Evolutionary conservation across 1,139 yeast genomes (phyloP).

Genomic region (Fermentozyma sake): DNA sequence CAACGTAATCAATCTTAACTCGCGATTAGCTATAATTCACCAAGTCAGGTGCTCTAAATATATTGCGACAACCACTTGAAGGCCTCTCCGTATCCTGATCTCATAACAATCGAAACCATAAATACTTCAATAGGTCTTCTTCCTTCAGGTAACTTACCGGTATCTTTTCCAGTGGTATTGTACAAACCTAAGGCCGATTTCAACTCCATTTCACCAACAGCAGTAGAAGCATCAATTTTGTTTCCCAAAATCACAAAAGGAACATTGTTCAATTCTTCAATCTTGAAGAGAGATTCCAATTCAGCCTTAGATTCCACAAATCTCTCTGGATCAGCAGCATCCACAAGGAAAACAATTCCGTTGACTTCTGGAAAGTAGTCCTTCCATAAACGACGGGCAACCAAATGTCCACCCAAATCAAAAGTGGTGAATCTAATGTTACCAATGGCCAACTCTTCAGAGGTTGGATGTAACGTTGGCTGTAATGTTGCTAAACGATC

Average conservation of each 20-base stretch:
- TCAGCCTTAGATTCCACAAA: constrained; percentile 93
- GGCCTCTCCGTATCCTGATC: constrained; percentile 95
- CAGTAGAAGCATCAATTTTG: constrained; percentile 91
- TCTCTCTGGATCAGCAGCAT: constrained; percentile 95
- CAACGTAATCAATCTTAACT: no score
- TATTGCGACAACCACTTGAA: constrained; percentile 95
- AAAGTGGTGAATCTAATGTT: constrained; percentile 95
- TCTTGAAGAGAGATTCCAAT: constrained; percentile 85
- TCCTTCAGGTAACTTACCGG: constrained; percentile 66
- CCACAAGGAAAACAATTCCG: constrained; percentile 94
- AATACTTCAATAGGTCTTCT: constrained; percentile 92
- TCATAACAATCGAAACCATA: constrained; percentile 97
- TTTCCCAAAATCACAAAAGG: constrained; percentile 94
- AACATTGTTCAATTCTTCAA: constrained; percentile 83
- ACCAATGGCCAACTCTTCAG: constrained; percentile 96
- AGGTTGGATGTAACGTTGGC: constrained; percentile 97
- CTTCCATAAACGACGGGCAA: constrained; percentile 98
- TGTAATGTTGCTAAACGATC: constrained; percentile 96
- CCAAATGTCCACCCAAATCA: constrained; percentile 97
- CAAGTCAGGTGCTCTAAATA: constrained; percentile 43
- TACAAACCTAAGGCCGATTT: constrained; percentile 86
- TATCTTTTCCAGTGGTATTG: constrained; percentile 75
- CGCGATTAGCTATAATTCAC: neutral
- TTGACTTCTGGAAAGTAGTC: constrained; percentile 98
- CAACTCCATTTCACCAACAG: constrained; percentile 92